These are phyloP conservation scores for Hymenoscyphus fructigenus DNA, from an alignment of 2,329 filamentous ascomycete species.

Conservation along the genomic window DNA sequence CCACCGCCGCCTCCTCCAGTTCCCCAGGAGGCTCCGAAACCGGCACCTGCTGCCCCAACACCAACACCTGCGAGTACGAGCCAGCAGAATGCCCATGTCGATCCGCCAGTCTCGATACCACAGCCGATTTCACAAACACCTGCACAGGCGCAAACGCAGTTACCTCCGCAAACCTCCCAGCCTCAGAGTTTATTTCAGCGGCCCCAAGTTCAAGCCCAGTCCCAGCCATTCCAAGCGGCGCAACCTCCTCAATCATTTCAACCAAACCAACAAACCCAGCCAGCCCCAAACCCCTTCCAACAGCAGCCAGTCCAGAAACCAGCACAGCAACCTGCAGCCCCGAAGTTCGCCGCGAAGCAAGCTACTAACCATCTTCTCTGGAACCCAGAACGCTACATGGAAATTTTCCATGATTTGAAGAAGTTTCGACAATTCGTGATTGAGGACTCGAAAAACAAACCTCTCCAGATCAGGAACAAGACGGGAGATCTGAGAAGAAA, in stretches of 20 bases:
- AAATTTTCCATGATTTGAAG: conserved; percentile 68
- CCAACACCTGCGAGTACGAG: not conserved
- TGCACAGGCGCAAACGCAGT: not conserved
- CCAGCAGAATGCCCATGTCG: not conserved
- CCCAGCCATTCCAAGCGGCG: not conserved
- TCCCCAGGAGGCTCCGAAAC: conserved; percentile 4
- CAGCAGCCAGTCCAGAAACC: not conserved
- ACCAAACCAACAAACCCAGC: conserved; percentile 2
- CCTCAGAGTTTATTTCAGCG: not conserved
- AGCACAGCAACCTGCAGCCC: not conserved
- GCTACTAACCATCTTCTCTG: conserved; percentile 24
- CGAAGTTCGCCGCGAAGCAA: not conserved
- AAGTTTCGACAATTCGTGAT: conserved; percentile 49
- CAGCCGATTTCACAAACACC: not conserved
- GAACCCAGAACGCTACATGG: conserved; percentile 47
- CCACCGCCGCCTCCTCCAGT: conserved; percentile 14
- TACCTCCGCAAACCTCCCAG: not conserved
- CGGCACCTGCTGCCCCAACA: conserved; percentile 2
- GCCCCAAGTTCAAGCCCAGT: not conserved
- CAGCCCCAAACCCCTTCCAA: conserved; percentile 6
- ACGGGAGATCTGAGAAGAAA: conserved; percentile 71
- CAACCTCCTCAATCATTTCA: conserved; percentile 3
- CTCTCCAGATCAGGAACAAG: conserved; percentile 54
- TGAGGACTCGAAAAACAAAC: conserved; percentile 53
- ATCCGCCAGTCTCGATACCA: not conserved